Base-by-base conservation (phyloP, 1,284 basidiomycete species). In the Rhodotorula sp. region DNA sequence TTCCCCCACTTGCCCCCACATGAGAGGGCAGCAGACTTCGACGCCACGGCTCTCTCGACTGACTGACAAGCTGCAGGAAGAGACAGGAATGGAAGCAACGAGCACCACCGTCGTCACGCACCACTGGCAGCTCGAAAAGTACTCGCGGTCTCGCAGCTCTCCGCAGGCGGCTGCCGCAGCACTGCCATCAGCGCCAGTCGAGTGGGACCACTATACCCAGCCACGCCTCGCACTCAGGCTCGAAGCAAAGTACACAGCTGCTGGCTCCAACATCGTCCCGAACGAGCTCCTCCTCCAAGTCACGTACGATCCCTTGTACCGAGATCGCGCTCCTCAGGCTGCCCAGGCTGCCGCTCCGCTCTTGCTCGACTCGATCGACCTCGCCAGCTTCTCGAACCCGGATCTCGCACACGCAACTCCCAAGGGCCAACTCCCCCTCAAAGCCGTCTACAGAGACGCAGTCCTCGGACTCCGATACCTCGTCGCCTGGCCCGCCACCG, bases 291-390 rank as follows among this genome's bases (percentile, higher is more conserved):
- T 68, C 57, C 67, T 58, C 23, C 29, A 46, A 59, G 31, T 60
- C 62, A 57, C 46, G 29, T 57, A 68, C 39, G 68, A 65, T 54
- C 68, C 63, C 14, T 58, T 65, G 52, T 69, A 43, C 67, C 61
- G 68, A 47, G 52, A 39, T 18, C 52, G 29, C 34, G 15, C 58
- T 46, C 15, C 70, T 58, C 34, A 34, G 34, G 54, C 26, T 48
- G 52, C 43, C 14, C n/a, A 46, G 21, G 58, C 58, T 23, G 39
- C 29, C 6, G 14, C 54, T 15, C 39, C 39, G 46, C 34, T 72
- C 57, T 43, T n/a, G 21, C 64, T 72, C 64, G 70, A 72, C 60
- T 52, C 61, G 48, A 56, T 72, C 67, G 70, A 72, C 52, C 52
- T 72, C 31, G 29, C 58, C 20, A 51, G 57, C 3, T 72, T 72